A percentile compares a stretch with the other conserved stretches of the same genome.
phyloP scores from a whole-genome alignment of 2,329 filamentous ascomycete genomes.

The Xylariaceae sp. region DNA sequence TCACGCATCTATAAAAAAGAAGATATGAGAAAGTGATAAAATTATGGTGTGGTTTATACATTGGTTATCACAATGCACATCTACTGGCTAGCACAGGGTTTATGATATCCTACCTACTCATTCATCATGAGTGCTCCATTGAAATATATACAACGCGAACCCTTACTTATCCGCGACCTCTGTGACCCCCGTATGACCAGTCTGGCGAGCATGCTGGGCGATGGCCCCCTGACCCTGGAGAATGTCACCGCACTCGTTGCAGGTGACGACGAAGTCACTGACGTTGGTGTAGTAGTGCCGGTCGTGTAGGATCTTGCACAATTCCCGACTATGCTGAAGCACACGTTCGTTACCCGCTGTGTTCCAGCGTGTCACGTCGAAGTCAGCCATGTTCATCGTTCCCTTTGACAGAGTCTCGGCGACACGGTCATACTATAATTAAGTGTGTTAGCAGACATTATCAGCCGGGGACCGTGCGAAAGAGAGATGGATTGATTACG shows the following conservation, averaged over 20 bases:
- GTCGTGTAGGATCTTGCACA: conserved; percentile 69
- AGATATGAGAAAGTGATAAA: no score
- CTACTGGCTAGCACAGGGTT: no score
- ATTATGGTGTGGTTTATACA: no score
- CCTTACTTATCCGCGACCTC: conserved; percentile 50
- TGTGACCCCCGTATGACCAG: conserved; percentile 64
- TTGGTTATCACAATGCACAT: no score
- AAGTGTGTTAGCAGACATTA: not conserved
- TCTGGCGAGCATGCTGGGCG: conserved; percentile 64
- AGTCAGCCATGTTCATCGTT: conserved; percentile 65
- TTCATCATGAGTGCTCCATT: no score
- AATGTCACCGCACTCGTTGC: conserved; percentile 73
- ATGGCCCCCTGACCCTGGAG: conserved; percentile 71
- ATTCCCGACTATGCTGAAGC: conserved; percentile 68
- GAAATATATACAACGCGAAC: no score
- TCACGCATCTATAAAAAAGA: no score
- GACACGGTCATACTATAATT: conserved; percentile 57
- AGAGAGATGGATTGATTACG: conserved; percentile 15
- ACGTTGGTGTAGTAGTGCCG: conserved; percentile 91
- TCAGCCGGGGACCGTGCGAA: no score
- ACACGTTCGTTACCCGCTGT: conserved; percentile 64
- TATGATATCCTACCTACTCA: no score
- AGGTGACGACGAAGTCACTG: conserved; percentile 76
- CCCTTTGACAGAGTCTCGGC: conserved; percentile 71
- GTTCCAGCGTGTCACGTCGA: conserved; percentile 70